A percentile compares a stretch with the other conserved stretches of the same genome.
Evolutionary conservation across 2,329 filamentous ascomycete genomes (phyloP).

Genomic region (Rhinocladiella similis): DNA sequence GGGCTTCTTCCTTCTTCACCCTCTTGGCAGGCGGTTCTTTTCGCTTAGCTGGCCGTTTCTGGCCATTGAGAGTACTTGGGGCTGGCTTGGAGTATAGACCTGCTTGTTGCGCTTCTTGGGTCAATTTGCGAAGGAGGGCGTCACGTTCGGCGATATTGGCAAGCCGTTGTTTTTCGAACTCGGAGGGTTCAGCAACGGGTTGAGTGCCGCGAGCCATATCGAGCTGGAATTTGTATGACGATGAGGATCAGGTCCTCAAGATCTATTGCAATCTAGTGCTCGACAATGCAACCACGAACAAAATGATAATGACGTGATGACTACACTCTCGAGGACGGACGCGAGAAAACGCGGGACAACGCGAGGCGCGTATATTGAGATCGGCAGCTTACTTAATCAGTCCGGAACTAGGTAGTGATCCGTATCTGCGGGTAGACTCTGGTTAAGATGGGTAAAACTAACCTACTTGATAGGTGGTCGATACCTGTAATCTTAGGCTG

Average conservation of each 20-base stretch:
- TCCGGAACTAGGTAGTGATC: no score
- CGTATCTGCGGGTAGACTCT: no score
- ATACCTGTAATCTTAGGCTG: no score
- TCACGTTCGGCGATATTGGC: conserved; percentile 88
- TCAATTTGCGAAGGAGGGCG: conserved; percentile 75
- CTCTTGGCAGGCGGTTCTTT: conserved; percentile 49
- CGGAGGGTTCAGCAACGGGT: conserved; percentile 60
- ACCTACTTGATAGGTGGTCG: no score
- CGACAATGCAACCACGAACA: not conserved
- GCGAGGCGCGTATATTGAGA: conserved; percentile 4
- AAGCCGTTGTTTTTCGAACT: conserved; percentile 80
- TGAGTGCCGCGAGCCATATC: conserved; percentile 18
- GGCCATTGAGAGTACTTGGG: conserved; percentile 46
- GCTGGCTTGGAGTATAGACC: conserved; percentile 62
- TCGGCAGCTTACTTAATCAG: not conserved
- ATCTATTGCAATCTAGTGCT: not conserved
- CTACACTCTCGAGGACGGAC: not conserved
- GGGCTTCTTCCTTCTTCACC: conserved; percentile 61
- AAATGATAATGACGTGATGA: not conserved
- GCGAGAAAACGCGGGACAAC: not conserved
- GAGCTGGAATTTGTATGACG: not conserved
- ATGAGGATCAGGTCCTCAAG: no score
- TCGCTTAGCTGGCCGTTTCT: conserved; percentile 46
- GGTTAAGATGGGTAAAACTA: no score
- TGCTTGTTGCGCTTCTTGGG: conserved; percentile 65